Conservation (phyloP, 768 basidiomycete species). For the Lactarius evosmus region DNA sequence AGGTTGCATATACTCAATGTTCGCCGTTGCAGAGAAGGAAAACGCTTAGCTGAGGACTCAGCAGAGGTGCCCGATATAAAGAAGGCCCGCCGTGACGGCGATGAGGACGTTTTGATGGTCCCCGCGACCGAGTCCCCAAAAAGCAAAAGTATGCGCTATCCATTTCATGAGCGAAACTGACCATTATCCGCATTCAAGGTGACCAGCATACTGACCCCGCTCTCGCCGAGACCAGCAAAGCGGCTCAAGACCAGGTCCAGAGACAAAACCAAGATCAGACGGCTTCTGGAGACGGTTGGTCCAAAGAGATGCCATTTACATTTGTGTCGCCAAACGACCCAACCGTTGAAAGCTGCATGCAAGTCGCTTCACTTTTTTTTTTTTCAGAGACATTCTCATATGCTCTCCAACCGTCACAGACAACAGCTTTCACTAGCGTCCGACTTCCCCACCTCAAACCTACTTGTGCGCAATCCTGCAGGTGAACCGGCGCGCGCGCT, state of each 20-base stretch:
- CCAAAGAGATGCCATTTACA: constrained; percentile 89
- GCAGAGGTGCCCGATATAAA: constrained; percentile 49
- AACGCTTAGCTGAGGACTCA: constrained; percentile 48
- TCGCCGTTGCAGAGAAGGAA: constrained; percentile 40
- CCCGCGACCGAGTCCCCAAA: constrained; percentile 9
- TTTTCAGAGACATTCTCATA: background rate
- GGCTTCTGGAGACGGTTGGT: constrained; percentile 30
- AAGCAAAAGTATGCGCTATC: constrained; percentile 8
- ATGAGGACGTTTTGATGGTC: constrained; percentile 29
- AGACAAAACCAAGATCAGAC: constrained; percentile 29
- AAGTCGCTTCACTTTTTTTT: constrained; percentile 34
- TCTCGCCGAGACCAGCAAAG: constrained; percentile 12
- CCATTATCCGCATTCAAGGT: background rate
- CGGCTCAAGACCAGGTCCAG: constrained; percentile 25
- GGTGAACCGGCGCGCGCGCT: constrained; percentile 73
- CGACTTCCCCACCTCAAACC: constrained; percentile 68
- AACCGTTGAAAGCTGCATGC: constrained; percentile 71
- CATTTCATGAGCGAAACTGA: background rate
- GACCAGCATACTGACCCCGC: background rate
- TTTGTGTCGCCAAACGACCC: constrained; percentile 72
- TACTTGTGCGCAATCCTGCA: constrained; percentile 84
- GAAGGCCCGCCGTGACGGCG: constrained; percentile 44
- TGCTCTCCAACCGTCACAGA: constrained; percentile 39
- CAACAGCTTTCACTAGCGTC: constrained; percentile 65
- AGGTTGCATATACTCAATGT: background rate